Evolutionary conservation across 2,329 filamentous ascomycete species (phyloP).

Genomic region (Aphanocladium album): DNA sequence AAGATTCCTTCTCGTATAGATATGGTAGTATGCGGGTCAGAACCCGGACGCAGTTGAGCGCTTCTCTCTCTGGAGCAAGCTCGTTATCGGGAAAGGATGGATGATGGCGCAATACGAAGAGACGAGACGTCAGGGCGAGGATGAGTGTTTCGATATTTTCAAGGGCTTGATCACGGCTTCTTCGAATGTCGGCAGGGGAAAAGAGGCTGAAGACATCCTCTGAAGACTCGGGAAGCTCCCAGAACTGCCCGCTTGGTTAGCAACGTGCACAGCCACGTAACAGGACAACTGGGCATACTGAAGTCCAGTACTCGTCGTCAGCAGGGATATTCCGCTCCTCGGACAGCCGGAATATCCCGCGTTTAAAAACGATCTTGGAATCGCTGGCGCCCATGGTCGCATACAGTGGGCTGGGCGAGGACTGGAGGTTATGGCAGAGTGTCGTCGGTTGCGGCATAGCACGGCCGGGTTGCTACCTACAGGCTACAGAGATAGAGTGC

Average conservation of each 20-base stretch:
- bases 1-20: slow-evolving; percentile 80
- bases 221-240: slow-evolving; percentile 90
- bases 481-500: not conserved
- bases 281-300: slow-evolving; percentile 51
- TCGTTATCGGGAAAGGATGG: slow-evolving; percentile 86
- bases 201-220: slow-evolving; percentile 98
- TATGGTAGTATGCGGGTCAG: slow-evolving; percentile 87
- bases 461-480: slow-evolving; percentile 6
- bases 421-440: slow-evolving; percentile 9
- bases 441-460: not conserved
- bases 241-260: slow-evolving; percentile 60
- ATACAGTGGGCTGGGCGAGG: slow-evolving; percentile 16
- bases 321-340: slow-evolving; percentile 83
- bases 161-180: slow-evolving; percentile 77
- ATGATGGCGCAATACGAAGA: slow-evolving; percentile 79
- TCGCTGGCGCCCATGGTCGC: slow-evolving; percentile 87
- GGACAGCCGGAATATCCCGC: slow-evolving; percentile 95
- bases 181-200: slow-evolving; percentile 79
- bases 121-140: slow-evolving; percentile 73
- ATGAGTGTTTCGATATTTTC: slow-evolving; percentile 88
- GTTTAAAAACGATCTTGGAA: slow-evolving; percentile 98
- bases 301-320: slow-evolving; percentile 88
- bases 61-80: slow-evolving; percentile 77
- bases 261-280: slow-evolving; percentile 7
- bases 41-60: slow-evolving; percentile 91